Evolutionary conservation across 768 basidiomycete genomes (phyloP), one percentile per base, ranked within the genome.

Genomic region (Lyophyllum atratum): DNA sequence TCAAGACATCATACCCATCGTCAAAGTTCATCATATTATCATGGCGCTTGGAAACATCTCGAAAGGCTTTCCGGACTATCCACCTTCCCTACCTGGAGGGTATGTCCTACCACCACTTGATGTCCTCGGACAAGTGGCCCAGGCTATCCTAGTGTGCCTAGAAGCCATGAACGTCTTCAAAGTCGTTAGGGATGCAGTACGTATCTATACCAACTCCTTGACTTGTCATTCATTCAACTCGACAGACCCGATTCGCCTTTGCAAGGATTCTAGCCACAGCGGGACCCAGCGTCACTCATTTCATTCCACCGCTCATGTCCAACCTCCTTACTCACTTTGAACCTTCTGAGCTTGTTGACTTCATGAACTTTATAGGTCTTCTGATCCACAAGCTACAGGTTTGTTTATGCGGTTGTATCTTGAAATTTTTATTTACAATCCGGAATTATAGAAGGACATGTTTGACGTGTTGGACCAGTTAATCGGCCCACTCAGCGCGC

Each of bases 41-140:
- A 90, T 96, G 87, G 95, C 96, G 2, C 78, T 98, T 21, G 96
- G 96, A 12, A 93, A 92, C 64, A 85, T 98, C 54, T 91, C 95
- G 33, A 97, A 97, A 74, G 97, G 97, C 12, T 98, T 98, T 74
- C 97, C 97, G 0, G 93, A 94, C 68, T 89, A 90, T 66, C 90
- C 92, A 42, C 84, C 82, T 15, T 81, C 85, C 1, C 74, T 87
- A 1, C 84, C 86, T 0, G 80, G 83, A 63, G 85, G 84, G 29
- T 89, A 87, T 63, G 79, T 85, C 9, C 74, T 86, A 19, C 90
- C 93, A 0, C 85, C 86, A 1, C 70, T 93, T 52, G 84, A 87
- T 49, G 85, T 93, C 14, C 97, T 98, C 73, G 81, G 84, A 57
- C 85, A 92, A 69, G 85, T 92, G 65, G 91, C 93, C 0, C 90